Conservation (phyloP, 208 protist species). For the Trypanosomatidae sp. region DNA sequence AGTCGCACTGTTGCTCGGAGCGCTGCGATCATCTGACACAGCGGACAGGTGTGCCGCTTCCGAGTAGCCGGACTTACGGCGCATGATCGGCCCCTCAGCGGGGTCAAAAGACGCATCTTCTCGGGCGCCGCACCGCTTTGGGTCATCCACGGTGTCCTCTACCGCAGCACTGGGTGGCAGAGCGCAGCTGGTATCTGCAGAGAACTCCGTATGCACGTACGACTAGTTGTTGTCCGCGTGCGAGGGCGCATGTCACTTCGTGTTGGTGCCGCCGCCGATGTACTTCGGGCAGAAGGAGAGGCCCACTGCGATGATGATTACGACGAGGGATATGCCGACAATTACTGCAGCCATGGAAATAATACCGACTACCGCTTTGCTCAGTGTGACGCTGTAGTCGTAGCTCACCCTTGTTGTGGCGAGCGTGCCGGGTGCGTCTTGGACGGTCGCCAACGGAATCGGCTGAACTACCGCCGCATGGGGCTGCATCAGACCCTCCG, state of each 20-base stretch:
- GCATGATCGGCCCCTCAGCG: neutral
- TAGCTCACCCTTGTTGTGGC: conserved; percentile 10
- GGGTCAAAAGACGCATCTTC: neutral
- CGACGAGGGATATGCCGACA: conserved; percentile 24
- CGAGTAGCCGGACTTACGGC: neutral
- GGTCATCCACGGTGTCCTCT: neutral
- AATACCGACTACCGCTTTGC: conserved; percentile 15
- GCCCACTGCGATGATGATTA: conserved; percentile 12
- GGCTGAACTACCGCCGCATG: neutral
- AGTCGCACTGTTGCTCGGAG: neutral
- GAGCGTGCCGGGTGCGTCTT: neutral
- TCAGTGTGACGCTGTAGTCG: conserved; percentile 16
- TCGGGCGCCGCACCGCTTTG: neutral
- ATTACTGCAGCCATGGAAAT: conserved; percentile 35
- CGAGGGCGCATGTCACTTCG: neutral
- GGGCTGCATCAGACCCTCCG: neutral
- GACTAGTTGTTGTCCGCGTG: neutral
- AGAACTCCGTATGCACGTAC: neutral
- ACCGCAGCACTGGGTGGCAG: too few relatives aligned
- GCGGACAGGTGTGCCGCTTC: neutral
- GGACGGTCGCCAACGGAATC: neutral
- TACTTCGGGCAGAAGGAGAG: conserved; percentile 26
- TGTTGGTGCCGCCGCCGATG: neutral
- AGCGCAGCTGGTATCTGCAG: neutral
- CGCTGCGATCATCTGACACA: neutral